Conservation (phyloP, 73 alveolate genomes). For the Paramecium biaurelia region DNA sequence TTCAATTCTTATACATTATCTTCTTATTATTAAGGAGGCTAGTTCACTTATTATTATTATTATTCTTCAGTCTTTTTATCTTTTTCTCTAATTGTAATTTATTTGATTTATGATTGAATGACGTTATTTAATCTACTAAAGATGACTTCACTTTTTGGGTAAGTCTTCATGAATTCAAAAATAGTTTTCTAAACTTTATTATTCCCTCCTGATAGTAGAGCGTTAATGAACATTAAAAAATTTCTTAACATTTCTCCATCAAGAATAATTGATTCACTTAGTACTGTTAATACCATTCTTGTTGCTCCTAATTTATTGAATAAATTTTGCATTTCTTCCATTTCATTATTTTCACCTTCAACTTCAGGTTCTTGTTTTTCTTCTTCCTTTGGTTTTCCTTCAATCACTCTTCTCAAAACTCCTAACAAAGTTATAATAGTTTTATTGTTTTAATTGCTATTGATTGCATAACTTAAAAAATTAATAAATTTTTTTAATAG, state of each 20-base stretch:
- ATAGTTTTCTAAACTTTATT: constrained; percentile 61
- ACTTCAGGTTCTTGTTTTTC: constrained; percentile 6
- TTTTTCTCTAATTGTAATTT: neutral
- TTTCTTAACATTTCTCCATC: constrained; percentile 60
- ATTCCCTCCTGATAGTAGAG: constrained; percentile 66
- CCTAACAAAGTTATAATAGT: neutral
- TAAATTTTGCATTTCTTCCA: constrained; percentile 53
- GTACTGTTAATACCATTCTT: constrained; percentile 55
- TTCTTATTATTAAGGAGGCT: neutral
- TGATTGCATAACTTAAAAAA: constrained; percentile 40
- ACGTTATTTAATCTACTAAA: constrained; percentile 54
- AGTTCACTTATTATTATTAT: neutral
- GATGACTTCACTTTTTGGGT: constrained; percentile 64
- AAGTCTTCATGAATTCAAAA: constrained; percentile 57
- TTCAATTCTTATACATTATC: constrained; percentile 3
- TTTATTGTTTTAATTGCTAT: constrained; percentile 19
- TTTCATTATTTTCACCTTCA: constrained; percentile 23
- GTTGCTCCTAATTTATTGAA: constrained; percentile 66
- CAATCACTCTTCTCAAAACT: constrained; percentile 47
- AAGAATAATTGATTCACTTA: constrained; percentile 54
- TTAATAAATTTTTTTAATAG: constrained; percentile 47
- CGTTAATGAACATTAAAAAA: constrained; percentile 39
- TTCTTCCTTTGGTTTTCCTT: constrained; percentile 11
- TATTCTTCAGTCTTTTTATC: neutral
- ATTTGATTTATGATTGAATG: constrained; percentile 24